Percentiles rank a stretch among this genome's conserved stretches.
Conservation (phyloP, 2,329 filamentous ascomycete genomes). For the Pyricularia pennisetigena region DNA sequence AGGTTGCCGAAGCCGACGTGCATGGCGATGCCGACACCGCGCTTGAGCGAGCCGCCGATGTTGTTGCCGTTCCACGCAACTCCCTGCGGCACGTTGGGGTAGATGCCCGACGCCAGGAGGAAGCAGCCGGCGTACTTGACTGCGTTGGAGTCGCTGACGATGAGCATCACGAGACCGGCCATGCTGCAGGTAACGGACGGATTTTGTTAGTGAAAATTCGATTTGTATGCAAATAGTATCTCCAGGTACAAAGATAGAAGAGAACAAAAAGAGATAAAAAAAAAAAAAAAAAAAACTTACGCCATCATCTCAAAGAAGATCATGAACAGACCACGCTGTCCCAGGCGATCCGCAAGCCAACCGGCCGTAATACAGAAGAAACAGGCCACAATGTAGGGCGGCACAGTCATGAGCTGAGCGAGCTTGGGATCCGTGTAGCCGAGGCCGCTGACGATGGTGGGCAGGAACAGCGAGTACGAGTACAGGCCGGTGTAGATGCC, state of each 20-base stretch:
- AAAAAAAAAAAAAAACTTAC: slow-evolving; percentile 3
- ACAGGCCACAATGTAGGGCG: slow-evolving; percentile 45
- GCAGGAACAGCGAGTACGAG: slow-evolving; percentile 48
- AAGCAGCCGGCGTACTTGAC: slow-evolving; percentile 25
- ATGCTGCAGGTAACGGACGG: slow-evolving; percentile 3
- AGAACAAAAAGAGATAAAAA: background rate
- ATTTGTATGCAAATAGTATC: background rate
- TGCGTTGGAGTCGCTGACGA: slow-evolving; percentile 11
- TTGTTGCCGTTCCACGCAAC: slow-evolving; percentile 42
- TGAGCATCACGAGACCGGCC: slow-evolving; percentile 14
- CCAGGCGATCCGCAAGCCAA: slow-evolving; percentile 42
- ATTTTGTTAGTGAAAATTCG: background rate
- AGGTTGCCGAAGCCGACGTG: slow-evolving; percentile 39
- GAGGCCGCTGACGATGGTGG: slow-evolving; percentile 51
- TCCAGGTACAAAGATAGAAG: slow-evolving; percentile 5
- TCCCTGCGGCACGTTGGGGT: slow-evolving; percentile 37
- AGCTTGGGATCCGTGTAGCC: slow-evolving; percentile 20
- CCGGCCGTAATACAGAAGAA: slow-evolving; percentile 44
- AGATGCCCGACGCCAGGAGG: slow-evolving; percentile 30
- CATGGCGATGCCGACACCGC: slow-evolving; percentile 41
- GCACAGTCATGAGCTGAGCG: slow-evolving; percentile 11
- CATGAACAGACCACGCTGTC: slow-evolving; percentile 45
- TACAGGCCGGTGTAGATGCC: slow-evolving; percentile 5
- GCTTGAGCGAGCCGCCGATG: slow-evolving; percentile 37
- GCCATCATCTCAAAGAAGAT: slow-evolving; percentile 35